Percentiles rank a stretch among this genome's conserved stretches.
phyloP scores from a whole-genome alignment of 805 yeast genomes.

The Diddensiella santjacobensis region DNA sequence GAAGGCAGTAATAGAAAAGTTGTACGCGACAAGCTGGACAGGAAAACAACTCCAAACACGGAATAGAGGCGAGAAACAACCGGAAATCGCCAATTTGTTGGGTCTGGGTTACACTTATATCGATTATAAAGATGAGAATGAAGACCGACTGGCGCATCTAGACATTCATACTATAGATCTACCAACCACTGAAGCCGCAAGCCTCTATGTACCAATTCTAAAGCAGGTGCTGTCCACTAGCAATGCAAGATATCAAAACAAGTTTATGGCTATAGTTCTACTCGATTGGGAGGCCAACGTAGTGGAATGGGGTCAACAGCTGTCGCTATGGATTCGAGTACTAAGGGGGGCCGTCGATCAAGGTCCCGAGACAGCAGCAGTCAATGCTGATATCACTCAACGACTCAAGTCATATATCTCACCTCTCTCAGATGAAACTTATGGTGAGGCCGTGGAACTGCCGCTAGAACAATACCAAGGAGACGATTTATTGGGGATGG shows the following conservation, averaged over 20 bases:
- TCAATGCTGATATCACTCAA: not conserved
- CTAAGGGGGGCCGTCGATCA: constrained; percentile 13
- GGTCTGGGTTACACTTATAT: constrained; percentile 28
- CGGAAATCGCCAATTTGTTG: constrained; percentile 18
- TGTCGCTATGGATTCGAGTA: constrained; percentile 19
- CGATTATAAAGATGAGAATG: constrained; percentile 27
- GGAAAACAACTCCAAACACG: not conserved
- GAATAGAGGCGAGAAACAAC: not conserved
- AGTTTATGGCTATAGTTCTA: constrained; percentile 9
- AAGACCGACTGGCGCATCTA: constrained; percentile 21
- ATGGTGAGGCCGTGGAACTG: constrained; percentile 17
- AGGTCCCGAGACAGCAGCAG: constrained; percentile 5
- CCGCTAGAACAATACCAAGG: constrained; percentile 31
- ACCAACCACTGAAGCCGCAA: constrained; percentile 3
- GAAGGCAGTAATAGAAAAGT: not conserved
- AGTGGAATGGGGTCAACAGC: constrained; percentile 19
- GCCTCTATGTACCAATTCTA: constrained; percentile 11
- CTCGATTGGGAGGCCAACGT: constrained; percentile 21
- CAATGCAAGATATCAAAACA: constrained; percentile 3
- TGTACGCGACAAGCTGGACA: not conserved
- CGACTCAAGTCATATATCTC: constrained; percentile 18
- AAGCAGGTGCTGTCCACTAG: constrained; percentile 16
- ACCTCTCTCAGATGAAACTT: constrained; percentile 5
- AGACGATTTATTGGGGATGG: constrained; percentile 28
- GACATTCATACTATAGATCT: constrained; percentile 22